Evolutionary conservation across 495 filamentous ascomycete species (phyloP), one percentile per base, ranked within the genome.

Genomic region (Aspergillus cavernicola): DNA sequence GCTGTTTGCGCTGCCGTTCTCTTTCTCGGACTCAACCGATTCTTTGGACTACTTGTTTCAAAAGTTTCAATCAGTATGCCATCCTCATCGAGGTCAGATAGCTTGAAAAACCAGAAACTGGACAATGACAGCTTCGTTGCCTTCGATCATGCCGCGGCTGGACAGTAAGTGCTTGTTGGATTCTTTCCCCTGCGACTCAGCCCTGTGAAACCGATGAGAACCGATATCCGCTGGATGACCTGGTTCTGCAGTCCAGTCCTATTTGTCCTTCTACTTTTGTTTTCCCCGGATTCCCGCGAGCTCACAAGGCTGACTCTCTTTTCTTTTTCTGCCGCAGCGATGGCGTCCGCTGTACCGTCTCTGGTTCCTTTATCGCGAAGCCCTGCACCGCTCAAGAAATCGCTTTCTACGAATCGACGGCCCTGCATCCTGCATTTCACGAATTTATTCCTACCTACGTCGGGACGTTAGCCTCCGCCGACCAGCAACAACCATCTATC

Each of bases 361-460:
- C 88, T 43, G 93, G 93, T 62, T 80, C 87, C 50, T 75, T 97
- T 15, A 85, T 99, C 64, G 89, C 97, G 67, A 99, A 99, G 70
- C 93, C 93, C 24, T 97, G 93, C 71, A 95, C 89, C 6, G 68
- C 80, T 36, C 80, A 83, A 52, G 93, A 99, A 72, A 83, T 96
- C 52, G 81, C 83, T 22, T 99, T 99, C 72, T 99, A 99, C 80
- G 85, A 97, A 69, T 82, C 85, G 22, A 84, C 85, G 33, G 59
- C 76, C 31, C 62, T 73, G 13, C 91, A 96, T 60, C 84, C 84
- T 16, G 77, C 74, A 4, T 86, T 97, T 58, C 80, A 82, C 16
- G 81, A 83, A 18, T 83, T 88, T 63, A 93, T 97, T 76, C 92
- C 93, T 48, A 80, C 80, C 8, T 97, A 82, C 69, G 78, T 92